Base-by-base conservation (phyloP, 139 green algal genomes). In the Gonium pectorale region DNA sequence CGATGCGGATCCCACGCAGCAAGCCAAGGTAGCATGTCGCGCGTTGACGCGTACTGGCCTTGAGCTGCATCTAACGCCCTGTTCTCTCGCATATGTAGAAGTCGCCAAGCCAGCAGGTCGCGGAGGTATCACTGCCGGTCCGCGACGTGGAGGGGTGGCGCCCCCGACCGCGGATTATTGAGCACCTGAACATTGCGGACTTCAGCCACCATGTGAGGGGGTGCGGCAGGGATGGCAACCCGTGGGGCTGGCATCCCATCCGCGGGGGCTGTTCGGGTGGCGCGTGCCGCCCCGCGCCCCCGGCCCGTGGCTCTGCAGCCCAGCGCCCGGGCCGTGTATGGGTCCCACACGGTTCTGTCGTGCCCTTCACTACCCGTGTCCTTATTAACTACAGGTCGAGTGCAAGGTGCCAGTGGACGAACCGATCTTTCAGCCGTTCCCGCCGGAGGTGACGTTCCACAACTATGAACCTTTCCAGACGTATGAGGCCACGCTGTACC, bases 341-440 rank as follows among this genome's bases (percentile, higher is more conserved):
- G n/a, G n/a, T n/a, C n/a, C n/a, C n/a, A n/a, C n/a, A n/a, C n/a
- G n/a, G n/a, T n/a, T n/a, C n/a, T n/a, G n/a, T n/a, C n/a, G n/a
- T n/a, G n/a, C n/a, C n/a, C n/a, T n/a, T n/a, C n/a, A n/a, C n/a
- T n/a, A n/a, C n/a, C n/a, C n/a, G n/a, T n/a, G n/a, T n/a, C n/a
- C n/a, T n/a, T n/a, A n/a, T n/a, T n/a, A n/a, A n/a, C n/a, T 67
- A n/a, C 87, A 95, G 92, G 86, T 93, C 35, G 70, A 90, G 5
- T 94, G 88, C 68, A 49, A 84, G 35, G 93, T 97, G 51, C 77
- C 74, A 19, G 63, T 96, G 21, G 95, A 93, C 37, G 90, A 94
- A 86, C 95, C 95, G 0, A 86, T 98, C 31, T 97, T 98, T 83
- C 92, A 97, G 88, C 93, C 95, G 0, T 95, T 94, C 70, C 95